phyloP scores from a whole-genome alignment of 805 yeast species.

The Saccharomyces paradoxus region DNA sequence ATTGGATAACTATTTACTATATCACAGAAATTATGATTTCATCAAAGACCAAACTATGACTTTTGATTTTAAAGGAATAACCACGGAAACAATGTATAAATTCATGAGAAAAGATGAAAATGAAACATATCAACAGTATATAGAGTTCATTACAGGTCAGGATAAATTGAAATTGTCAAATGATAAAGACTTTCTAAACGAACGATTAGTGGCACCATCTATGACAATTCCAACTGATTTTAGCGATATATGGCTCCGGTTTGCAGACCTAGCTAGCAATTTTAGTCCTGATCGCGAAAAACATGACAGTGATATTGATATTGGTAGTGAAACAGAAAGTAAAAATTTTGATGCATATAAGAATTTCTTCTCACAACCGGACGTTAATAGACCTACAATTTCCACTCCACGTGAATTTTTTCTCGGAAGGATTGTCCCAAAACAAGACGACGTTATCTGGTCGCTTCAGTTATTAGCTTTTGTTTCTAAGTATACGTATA shows the following conservation, averaged over 20 bases:
- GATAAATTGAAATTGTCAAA: constrained; percentile 10
- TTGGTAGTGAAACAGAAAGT: background rate
- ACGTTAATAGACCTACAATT: constrained; percentile 20
- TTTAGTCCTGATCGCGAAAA: background rate
- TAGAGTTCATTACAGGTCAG: constrained; percentile 14
- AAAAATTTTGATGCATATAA: constrained; percentile 3
- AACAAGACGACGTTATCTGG: constrained; percentile 92
- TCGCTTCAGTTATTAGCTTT: constrained; percentile 85
- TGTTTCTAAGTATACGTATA: constrained; percentile 79
- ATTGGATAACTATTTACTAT: constrained; percentile 68
- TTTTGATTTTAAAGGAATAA: constrained; percentile 13
- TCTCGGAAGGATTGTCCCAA: constrained; percentile 74
- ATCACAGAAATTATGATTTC: constrained; percentile 31
- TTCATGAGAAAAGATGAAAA: constrained; percentile 10
- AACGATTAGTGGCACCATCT: constrained; percentile 9
- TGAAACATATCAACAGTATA: constrained; percentile 16
- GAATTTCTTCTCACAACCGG: constrained; percentile 10
- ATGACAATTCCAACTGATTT: constrained; percentile 19
- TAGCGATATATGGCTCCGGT: constrained; percentile 18
- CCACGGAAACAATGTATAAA: constrained; percentile 11
- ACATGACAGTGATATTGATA: constrained; percentile 1
- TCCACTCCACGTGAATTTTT: constrained; percentile 45
- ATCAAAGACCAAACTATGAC: constrained; percentile 9
- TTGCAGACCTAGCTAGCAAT: background rate
- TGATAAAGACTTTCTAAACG: constrained; percentile 7